These are phyloP conservation scores for Xerocomus potaroensis DNA, from an alignment of 768 basidiomycete species.

Conservation along the genomic window DNA sequence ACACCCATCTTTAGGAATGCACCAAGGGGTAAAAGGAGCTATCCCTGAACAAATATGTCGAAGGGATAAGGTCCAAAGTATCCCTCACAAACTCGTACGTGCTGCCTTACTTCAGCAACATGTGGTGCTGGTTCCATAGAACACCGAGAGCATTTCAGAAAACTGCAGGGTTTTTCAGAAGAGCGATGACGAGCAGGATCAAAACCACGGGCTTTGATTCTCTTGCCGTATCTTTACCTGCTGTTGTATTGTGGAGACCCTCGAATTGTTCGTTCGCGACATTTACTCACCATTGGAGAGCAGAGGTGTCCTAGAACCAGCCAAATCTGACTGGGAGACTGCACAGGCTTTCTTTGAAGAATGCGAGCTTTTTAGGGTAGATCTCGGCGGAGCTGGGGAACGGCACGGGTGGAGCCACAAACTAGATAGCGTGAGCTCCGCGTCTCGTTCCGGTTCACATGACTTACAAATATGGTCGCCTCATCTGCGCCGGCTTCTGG, in stretches of 20 bases:
- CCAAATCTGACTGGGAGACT: constrained; percentile 58
- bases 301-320: constrained; percentile 44
- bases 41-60: constrained; percentile 50
- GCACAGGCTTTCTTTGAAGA: constrained; percentile 63
- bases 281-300: constrained; percentile 52
- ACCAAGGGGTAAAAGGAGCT: constrained; percentile 71
- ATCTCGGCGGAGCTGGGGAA: constrained; percentile 52
- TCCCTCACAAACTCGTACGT: constrained; percentile 48
- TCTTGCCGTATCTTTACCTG: constrained; percentile 61
- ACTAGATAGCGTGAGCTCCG: constrained; percentile 44
- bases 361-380: constrained; percentile 45
- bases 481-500: constrained; percentile 82
- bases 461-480: constrained; percentile 82
- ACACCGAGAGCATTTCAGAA: constrained; percentile 82
- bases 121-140: constrained; percentile 61
- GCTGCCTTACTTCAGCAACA: constrained; percentile 51
- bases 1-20: no score
- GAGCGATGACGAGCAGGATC: constrained; percentile 49
- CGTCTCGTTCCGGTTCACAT: neutral
- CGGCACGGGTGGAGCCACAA: no score
- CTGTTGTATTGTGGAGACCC: constrained; percentile 46
- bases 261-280: constrained; percentile 54
- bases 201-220: constrained; percentile 58
- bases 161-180: constrained; percentile 42
- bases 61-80: constrained; percentile 47